Evolutionary conservation across 2,329 filamentous ascomycete genomes (phyloP), one percentile per base, ranked within the genome.

Genomic region (Neophaeococcomyces aloes): DNA sequence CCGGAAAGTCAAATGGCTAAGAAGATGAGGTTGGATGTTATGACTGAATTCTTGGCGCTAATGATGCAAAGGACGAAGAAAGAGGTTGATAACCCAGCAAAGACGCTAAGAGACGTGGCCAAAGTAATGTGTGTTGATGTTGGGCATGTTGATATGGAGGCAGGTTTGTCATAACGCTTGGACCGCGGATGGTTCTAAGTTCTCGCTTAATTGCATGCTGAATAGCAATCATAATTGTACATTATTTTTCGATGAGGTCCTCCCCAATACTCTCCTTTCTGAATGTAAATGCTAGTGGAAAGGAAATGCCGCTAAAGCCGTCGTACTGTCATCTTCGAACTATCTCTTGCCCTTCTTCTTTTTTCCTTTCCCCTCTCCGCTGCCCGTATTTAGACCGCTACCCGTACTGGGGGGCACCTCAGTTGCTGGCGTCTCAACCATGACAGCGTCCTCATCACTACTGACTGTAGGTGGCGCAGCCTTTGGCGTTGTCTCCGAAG

Each of bases 371-470:
- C 54, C 61, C 51, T 51, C 61, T 51, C 49, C 48, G 13, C 45
- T 51, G 30, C 47, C 42, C 32, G 52, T 49, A 30, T 49, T 52
- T 34, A 53, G 46, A 25, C 18, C 35, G 4, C 19, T 21, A 30
- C 34, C 30, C 10, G 39, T 21, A 11, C 30, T 27, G n/a, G 34
- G 25, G 3, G 35, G 25, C 29, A 56, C 58, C 48, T 51, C 56
- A 10, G 61, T 63, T 25, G 63, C 63, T 15, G 69, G 67, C n/a
- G 65, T 65, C 56, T 91, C 84, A 38, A 94, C 85, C 50, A 93
- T 66, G 18, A 94, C 83, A 14, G 78, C 77, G 59, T 88, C 83
- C 47, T 86, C 83, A 58, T 82, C 78, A 59, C 79, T 81, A 31
- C 60, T 30, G n/a, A 29, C 36, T 10, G 39, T 25, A 8, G 38